Base-by-base conservation (phyloP, 805 yeast genomes). In the Saturnispora saitoi region DNA sequence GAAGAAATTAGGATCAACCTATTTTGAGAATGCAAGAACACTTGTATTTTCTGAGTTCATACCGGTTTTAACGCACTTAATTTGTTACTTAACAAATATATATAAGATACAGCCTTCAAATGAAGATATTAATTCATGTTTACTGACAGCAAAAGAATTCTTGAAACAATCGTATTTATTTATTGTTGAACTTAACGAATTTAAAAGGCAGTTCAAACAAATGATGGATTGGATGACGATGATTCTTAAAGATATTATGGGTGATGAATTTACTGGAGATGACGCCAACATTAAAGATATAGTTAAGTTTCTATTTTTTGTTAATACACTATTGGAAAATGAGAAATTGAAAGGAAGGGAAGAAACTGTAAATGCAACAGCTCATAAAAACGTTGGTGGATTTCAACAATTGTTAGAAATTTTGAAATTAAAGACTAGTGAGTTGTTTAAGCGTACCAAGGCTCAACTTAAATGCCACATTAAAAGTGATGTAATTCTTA, bases 41-140 rank as follows among this genome's bases (percentile, higher is more conserved):
- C 61, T 68, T 0, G 54, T 78, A 1, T 74, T 76, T 48, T 68
- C 76, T 38, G 72, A 74, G 36, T 50, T 81, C 19, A 67, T 81
- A 7, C 79, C 83, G 3, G 70, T 80, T 0, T 59, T 75, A 22
- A 88, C 84, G 51, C 72, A 81, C 48, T 54, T 80, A 30, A 62
- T 83, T 17, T 34, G 38, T 34, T 34, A 19, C 20, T 34, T 34
- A 5, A 34, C 38, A 34, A 34, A 34, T 10, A 20, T 20, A 2
- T 34, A 20, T 9, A 34, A 17, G 10, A 5, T 34, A 9, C 24
- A 34, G 9, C 38, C 38, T 9, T 9, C 20, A 3, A 34, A 34
- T 17, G 11, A 34, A 15, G 38, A 34, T 34, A 34, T 34, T 17
- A 9, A 12, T 12, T 34, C 19, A 5, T 34, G 22, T 17, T 34